Base-by-base conservation (phyloP, 179 eudicot genomes). In the Corrigiola litoralis region DNA sequence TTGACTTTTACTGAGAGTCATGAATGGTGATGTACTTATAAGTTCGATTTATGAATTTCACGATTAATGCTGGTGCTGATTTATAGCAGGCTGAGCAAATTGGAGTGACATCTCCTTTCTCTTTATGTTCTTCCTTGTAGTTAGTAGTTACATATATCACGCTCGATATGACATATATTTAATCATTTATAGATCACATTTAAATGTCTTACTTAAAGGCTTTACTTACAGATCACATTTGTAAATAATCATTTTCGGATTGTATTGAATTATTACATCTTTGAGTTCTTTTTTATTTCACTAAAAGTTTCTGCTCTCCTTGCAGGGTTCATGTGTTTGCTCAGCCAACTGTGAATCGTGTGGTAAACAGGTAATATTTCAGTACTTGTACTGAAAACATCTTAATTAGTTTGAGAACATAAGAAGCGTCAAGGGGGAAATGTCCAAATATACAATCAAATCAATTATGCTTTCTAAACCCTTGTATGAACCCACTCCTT, bases 271-370 rank as follows among this genome's bases (percentile, higher is more conserved):
- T 41, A 34, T 23, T 54, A 5, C 27, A 45, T 61, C 20, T 32
- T 20, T 56, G 48, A 65, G 44, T 23, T 74, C 24, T 42, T 56
- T 17, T n/a, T 28, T 48, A n/a, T 42, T 14, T 36, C 18, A 42
- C 36, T 42, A 42, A 45, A 24, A 44, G 5, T 33, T 51, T 32
- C 27, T 69, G 16, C 58, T 72, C 17, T 53, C 46, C 52, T 66
- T 73, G 58, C 89, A 94, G 99, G 87, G 94, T 94, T 54, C 96
- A 90, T 76, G 69, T 81, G 52, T 94, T 94, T 71, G 79, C 83
- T 73, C 87, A 88, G 75, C 99, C 96, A 71, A 83, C 95, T 20
- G 79, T 88, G 49, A 94, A 75, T 80, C 97, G 99, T 38, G 86
- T 94, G 56, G 96, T 85, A 29, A 86, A 75, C 81, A 90, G 99